These are phyloP conservation scores for Spencermartinsiella ligniputridi DNA, from an alignment of 1,139 yeast species.

Conservation along the genomic window DNA sequence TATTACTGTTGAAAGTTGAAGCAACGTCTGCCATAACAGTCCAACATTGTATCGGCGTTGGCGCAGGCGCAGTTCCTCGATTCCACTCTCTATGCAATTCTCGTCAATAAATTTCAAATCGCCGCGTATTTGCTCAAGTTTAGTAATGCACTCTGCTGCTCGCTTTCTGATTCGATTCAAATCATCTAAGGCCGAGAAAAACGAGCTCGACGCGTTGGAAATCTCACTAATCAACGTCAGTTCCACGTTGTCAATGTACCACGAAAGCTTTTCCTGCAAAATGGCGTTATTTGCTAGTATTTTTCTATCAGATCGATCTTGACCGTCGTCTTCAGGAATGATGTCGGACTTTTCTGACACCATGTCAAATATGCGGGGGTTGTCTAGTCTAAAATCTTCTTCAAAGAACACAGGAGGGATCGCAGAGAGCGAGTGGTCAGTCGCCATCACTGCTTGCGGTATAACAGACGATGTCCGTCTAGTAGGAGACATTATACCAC, in stretches of 20 bases:
- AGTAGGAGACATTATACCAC: background rate
- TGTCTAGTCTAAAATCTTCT: conserved; percentile 72
- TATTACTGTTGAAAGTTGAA: conserved; percentile 42
- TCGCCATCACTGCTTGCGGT: conserved; percentile 14
- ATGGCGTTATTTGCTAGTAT: conserved; percentile 45
- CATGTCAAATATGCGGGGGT: conserved; percentile 75
- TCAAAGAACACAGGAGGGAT: conserved; percentile 71
- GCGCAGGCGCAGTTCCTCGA: conserved; percentile 48
- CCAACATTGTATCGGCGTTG: conserved; percentile 58
- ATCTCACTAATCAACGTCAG: conserved; percentile 75
- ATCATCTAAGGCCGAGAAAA: conserved; percentile 79
- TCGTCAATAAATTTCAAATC: conserved; percentile 39
- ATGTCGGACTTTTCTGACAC: conserved; percentile 58
- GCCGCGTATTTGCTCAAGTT: conserved; percentile 44
- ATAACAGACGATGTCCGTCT: background rate
- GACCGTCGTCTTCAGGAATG: background rate
- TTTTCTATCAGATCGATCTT: conserved; percentile 18
- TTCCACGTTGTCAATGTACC: conserved; percentile 83
- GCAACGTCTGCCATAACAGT: conserved; percentile 55
- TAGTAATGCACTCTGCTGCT: conserved; percentile 49
- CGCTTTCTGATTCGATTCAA: conserved; percentile 58
- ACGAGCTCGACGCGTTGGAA: conserved; percentile 76
- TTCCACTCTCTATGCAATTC: conserved; percentile 50
- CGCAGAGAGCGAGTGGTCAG: conserved; percentile 27
- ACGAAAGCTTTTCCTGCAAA: conserved; percentile 76